phyloP scores from a whole-genome alignment of 305 asterid genomes.

The Fraxinus greggii region DNA sequence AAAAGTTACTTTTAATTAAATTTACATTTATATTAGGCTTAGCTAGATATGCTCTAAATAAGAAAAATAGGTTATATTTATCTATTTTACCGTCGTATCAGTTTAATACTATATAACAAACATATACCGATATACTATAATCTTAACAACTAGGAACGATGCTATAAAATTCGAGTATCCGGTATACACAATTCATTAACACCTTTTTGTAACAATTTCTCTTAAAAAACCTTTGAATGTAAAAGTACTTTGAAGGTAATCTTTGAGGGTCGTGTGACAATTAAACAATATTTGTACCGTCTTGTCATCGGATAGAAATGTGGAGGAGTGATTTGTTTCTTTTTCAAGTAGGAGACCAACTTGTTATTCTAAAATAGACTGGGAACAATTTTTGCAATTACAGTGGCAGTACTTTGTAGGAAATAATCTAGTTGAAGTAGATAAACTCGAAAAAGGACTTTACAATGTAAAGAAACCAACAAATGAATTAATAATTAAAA shows the following conservation, averaged over 20 bases:
- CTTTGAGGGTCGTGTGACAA: background rate
- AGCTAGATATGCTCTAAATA: background rate
- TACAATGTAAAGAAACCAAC: background rate
- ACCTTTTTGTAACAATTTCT: background rate
- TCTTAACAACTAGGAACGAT: background rate
- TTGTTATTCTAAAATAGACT: background rate
- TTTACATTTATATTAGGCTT: background rate
- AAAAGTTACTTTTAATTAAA: background rate
- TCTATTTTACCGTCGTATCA: background rate
- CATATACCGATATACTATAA: too few species aligned
- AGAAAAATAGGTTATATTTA: background rate
- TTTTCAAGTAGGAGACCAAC: background rate
- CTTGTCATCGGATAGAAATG: too few species aligned
- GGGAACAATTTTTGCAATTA: background rate
- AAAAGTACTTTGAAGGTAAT: background rate
- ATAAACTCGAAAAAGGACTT: background rate
- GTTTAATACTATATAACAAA: too few species aligned
- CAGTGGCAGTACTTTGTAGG: background rate
- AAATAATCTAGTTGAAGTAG: background rate
- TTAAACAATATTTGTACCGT: background rate
- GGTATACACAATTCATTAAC: background rate
- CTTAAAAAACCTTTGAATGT: background rate
- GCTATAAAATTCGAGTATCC: too few species aligned
- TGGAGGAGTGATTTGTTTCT: background rate
- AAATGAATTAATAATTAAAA: background rate